phyloP scores from a whole-genome alignment of 2,329 filamentous ascomycete species.

The Aspergillus uvarum region DNA sequence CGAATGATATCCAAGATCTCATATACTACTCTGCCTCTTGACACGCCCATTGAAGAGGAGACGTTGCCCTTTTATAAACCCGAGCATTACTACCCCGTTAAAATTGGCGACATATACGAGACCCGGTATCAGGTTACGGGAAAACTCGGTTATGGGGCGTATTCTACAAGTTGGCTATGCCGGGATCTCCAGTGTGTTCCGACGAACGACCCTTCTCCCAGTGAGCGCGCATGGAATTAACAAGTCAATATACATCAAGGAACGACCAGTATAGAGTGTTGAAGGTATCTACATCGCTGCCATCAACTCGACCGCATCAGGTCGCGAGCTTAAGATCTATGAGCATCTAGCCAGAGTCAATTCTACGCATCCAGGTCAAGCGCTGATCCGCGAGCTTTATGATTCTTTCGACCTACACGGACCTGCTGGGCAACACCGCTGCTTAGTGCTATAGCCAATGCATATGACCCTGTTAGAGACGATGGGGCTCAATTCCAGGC shows the following conservation, averaged over 20 bases:
- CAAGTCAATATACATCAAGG: not conserved
- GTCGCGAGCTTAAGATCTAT: too few relatives aligned
- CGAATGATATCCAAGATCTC: too few relatives aligned
- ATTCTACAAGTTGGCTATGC: conserved; percentile 48
- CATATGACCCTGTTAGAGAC: too few relatives aligned
- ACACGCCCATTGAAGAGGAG: conserved; percentile 25
- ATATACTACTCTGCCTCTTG: too few relatives aligned
- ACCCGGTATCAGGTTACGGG: conserved; percentile 37
- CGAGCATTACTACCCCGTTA: conserved; percentile 41
- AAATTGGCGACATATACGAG: conserved; percentile 39
- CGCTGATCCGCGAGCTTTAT: too few relatives aligned
- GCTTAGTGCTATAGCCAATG: too few relatives aligned
- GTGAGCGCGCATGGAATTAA: not conserved
- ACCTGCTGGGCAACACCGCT: too few relatives aligned
- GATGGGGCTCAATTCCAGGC: too few relatives aligned
- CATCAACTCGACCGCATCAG: too few relatives aligned
- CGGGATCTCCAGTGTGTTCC: conserved; percentile 33
- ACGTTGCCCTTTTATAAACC: conserved; percentile 35
- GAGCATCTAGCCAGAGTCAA: too few relatives aligned
- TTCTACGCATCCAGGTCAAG: too few relatives aligned
- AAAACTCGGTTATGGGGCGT: conserved; percentile 46
- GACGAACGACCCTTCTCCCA: not conserved
- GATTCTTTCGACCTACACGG: too few relatives aligned
- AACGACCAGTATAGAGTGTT: conserved; percentile 25
- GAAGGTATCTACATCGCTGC: conserved; percentile 30